A percentile compares a stretch with the other conserved stretches of the same genome.
phyloP scores from a whole-genome alignment of 805 yeast species.

The Ogataea neopini region DNA sequence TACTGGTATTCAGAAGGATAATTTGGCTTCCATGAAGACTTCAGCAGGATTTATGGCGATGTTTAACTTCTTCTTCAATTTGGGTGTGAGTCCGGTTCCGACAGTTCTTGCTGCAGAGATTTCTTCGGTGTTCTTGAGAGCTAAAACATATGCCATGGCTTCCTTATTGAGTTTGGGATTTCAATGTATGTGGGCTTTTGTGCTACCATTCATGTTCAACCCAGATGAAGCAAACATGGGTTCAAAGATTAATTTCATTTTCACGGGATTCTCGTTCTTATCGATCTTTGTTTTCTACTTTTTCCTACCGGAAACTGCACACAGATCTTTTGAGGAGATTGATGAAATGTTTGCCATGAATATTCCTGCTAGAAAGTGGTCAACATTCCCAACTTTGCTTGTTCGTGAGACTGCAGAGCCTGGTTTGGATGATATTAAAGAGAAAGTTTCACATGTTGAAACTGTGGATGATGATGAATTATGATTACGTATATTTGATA shows the following conservation, averaged over 20 bases:
- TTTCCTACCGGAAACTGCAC: conserved; percentile 60
- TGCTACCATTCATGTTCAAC: conserved; percentile 52
- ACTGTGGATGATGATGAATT: neutral
- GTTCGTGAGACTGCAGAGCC: neutral
- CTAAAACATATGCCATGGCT: conserved; percentile 42
- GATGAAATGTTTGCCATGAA: conserved; percentile 50
- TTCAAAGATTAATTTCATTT: conserved; percentile 51
- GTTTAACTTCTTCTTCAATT: conserved; percentile 30
- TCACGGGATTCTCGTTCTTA: conserved; percentile 40
- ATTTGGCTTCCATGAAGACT: conserved; percentile 31
- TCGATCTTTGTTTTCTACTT: conserved; percentile 46
- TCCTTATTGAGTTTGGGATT: conserved; percentile 34
- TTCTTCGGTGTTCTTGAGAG: conserved; percentile 41
- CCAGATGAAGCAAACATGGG: conserved; percentile 47
- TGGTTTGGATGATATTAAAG: neutral
- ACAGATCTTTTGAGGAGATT: conserved; percentile 60
- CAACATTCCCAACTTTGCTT: conserved; percentile 1
- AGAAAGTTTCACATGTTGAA: neutral
- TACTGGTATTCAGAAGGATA: conserved; percentile 21
- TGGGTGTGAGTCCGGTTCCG: conserved; percentile 34
- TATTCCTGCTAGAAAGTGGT: conserved; percentile 36
- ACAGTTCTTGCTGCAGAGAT: conserved; percentile 38
- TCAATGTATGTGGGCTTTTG: conserved; percentile 38
- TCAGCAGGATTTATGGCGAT: conserved; percentile 30
- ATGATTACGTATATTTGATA: neutral